Conservation (phyloP, 177 flowering plant genomes). For the Tripterygium wilfordii region DNA sequence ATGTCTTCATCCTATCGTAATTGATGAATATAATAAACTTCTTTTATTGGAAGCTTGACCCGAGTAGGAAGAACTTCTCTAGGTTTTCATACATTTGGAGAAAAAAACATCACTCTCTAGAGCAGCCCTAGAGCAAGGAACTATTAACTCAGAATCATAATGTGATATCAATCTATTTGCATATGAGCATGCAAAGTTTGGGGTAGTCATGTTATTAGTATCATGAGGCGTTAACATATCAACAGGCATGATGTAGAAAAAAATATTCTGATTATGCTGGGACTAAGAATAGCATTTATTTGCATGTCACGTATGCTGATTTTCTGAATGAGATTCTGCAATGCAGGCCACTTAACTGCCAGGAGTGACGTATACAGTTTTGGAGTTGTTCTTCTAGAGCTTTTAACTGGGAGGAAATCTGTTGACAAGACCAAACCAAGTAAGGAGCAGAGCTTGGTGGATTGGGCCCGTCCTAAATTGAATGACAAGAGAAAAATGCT, state of each 20-base stretch:
- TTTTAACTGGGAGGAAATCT: constrained; percentile 84
- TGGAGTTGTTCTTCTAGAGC: constrained; percentile 96
- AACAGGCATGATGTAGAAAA: too few species aligned
- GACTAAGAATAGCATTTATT: too few species aligned
- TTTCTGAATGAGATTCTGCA: constrained; percentile 5
- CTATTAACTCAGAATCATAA: too few species aligned
- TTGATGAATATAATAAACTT: not conserved
- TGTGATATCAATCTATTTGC: too few species aligned
- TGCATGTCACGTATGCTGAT: not conserved
- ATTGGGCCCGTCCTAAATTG: constrained; percentile 95
- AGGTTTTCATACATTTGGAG: too few species aligned
- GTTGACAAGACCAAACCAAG: constrained; percentile 91
- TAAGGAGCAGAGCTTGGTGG: constrained; percentile 91
- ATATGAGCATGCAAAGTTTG: too few species aligned
- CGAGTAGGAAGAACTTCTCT: too few species aligned
- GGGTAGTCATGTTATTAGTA: too few species aligned
- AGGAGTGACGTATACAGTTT: constrained; percentile 97
- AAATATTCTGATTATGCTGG: too few species aligned
- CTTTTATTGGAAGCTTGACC: not conserved
- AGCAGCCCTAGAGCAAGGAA: too few species aligned
- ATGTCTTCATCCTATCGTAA: not conserved
- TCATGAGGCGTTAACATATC: too few species aligned
- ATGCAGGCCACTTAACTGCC: constrained; percentile 90
- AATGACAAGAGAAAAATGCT: constrained; percentile 87
- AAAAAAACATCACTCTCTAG: too few species aligned